Base-by-base conservation (phyloP, 106 monocot genomes). In the Phalaenopsis equestris region DNA sequence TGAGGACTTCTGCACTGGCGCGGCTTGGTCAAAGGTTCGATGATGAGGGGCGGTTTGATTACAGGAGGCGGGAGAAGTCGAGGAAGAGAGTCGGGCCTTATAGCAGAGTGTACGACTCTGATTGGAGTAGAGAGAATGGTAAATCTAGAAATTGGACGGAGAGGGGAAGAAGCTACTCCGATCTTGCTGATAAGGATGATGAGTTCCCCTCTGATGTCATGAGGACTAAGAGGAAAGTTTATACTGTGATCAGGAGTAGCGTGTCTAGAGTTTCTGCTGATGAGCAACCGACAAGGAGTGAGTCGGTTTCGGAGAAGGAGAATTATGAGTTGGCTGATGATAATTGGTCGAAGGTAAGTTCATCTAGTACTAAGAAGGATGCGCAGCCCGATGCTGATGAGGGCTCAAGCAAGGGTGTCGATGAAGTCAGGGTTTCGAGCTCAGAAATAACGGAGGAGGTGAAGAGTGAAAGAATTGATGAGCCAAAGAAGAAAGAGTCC, bases 71-170 rank as follows among this genome's bases (percentile, higher is more conserved):
- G 30, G 77, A 74, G 10, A 79, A 86, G 41, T 87, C 82, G 48
- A 90, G 83, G 84, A 87, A 75, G 79, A 82, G 86, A 70, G 73
- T 37, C 24, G 82, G 87, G 21, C 78, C 56, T 57, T 86, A 86
- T 58, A 81, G 46, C 70, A 80, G 80, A 75, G 79, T 80, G 12
- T 79, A 88, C 46, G 81, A 76, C 16, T 84, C 80, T 12, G 93
- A 90, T 65, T 91, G 86, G 95, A 90, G 87, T 14, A 79, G 90
- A 49, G 89, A 89, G 72, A 84, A 77, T 42, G 88, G 79, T 42
- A 87, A 85, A 52, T 76, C 80, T 79, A 70, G 83, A 47, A 74
- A n/a, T 41, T 85, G 85, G 85, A 57, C 48, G 42, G 87, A 86
- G 8, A 84, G 87, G 58, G 75, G 56, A 19, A 79, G 82, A 23